Base-by-base conservation (phyloP, 164 flowering plant species). In the Magnolia kwangsiensis region DNA sequence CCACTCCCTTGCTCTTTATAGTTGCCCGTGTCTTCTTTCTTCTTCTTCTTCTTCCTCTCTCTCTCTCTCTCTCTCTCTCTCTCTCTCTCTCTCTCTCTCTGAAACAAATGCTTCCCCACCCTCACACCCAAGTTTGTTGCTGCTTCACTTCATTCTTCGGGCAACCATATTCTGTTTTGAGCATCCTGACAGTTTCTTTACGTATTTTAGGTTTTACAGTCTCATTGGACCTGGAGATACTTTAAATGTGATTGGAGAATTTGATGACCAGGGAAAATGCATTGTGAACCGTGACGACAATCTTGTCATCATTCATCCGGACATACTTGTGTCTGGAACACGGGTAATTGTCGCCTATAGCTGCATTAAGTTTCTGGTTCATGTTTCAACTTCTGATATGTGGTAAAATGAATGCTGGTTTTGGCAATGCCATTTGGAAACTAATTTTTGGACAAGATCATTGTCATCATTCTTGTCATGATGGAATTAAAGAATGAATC, bases 171-270 rank as follows among this genome's bases (percentile, higher is more conserved):
- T 51, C 7, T 20, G 4, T 50, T 49, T 69, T 8, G 19, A 29
- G 75, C n/a, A 19, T 71, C 31, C 80, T 63, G 51, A 76, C 20
- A 1, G 19, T 71, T 20, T 70, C 31, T 73, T 76, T 8, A 69
- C 71, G 58, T 58, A 72, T 31, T 72, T 61, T 85, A 96, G 98
- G 99, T 90, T 84, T 80, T 84, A 85, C 77, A 89, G 92, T 83
- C 85, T 88, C 31, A 81, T 96, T 86, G 87, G 88, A 63, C 97
- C 99, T 71, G 99, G 99, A 82, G 98, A 94, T 77, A 88, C 96
- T n/a, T 82, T 94, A 27, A 83, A 89, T 82, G 91, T 96, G 45
- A 88, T 96, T 72, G 99, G 99, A 58, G 89, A 89, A 79, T 96
- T 94, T 87, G 92, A 91, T 80, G 84, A 83, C 45, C 82, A 83